A percentile compares a stretch with the other conserved stretches of the same genome.
phyloP scores from a whole-genome alignment of 108 stramenopile genomes.

The Parmales sp. region DNA sequence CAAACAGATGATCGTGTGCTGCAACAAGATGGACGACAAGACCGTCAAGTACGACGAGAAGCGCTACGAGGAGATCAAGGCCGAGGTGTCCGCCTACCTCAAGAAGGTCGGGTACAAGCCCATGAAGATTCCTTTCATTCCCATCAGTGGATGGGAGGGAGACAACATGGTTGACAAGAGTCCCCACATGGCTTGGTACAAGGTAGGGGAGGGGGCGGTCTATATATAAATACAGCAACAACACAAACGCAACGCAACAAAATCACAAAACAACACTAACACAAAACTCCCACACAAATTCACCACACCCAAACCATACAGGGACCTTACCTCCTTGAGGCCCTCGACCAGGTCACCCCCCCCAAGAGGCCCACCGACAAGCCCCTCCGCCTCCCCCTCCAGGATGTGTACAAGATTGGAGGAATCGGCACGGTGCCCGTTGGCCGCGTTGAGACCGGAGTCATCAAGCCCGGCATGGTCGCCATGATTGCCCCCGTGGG shows the following conservation, averaged over 20 bases:
- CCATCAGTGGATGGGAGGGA: conserved; percentile 87
- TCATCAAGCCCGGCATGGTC: conserved; percentile 80
- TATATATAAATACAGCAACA: too few relatives aligned
- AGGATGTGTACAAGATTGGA: conserved; percentile 90
- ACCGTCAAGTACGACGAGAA: conserved; percentile 74
- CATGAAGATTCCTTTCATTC: conserved; percentile 82
- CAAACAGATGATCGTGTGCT: conserved; percentile 89
- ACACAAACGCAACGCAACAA: too few relatives aligned
- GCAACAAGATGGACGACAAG: conserved; percentile 93
- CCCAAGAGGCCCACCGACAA: conserved; percentile 82
- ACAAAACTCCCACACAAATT: too few relatives aligned
- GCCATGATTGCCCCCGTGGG: conserved; percentile 68
- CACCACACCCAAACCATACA: too few relatives aligned
- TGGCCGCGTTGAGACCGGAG: conserved; percentile 88
- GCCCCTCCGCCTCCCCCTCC: conserved; percentile 89
- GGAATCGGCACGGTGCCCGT: conserved; percentile 89
- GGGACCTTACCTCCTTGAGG: conserved; percentile 81
- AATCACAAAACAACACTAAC: too few relatives aligned
- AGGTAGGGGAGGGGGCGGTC: too few relatives aligned
- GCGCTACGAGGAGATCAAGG: conserved; percentile 81
- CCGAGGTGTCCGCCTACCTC: conserved; percentile 46
- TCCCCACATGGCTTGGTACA: conserved; percentile 86
- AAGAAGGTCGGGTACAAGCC: conserved; percentile 64
- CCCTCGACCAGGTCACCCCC: conserved; percentile 69
- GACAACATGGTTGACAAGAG: conserved; percentile 90